These are phyloP conservation scores for Bjerkandera adusta DNA, from an alignment of 1,284 basidiomycete genomes.

Conservation along the genomic window DNA sequence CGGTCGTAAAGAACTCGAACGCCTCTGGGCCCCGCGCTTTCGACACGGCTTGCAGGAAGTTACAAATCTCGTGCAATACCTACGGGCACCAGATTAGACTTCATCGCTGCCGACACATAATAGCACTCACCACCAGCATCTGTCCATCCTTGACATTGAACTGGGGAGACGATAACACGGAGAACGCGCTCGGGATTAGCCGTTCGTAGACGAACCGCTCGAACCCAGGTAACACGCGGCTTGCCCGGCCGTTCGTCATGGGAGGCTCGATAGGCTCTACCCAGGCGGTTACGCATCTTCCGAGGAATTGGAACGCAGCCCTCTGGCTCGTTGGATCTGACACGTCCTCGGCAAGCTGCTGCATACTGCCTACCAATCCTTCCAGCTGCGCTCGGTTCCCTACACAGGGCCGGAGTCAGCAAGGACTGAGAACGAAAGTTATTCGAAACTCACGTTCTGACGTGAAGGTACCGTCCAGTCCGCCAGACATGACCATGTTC, in stretches of 20 bases:
- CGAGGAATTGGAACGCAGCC: slow-evolving; percentile 81
- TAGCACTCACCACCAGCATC: slow-evolving; percentile 65
- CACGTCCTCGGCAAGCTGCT: slow-evolving; percentile 73
- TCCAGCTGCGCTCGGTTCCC: slow-evolving; percentile 84
- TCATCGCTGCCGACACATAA: neutral
- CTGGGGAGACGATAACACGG: slow-evolving; percentile 73
- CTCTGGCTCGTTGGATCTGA: slow-evolving; percentile 78
- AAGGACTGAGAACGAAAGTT: neutral
- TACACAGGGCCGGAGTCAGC: slow-evolving; percentile 24
- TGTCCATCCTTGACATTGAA: slow-evolving; percentile 92
- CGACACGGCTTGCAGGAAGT: slow-evolving; percentile 78
- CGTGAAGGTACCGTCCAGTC: slow-evolving; percentile 83
- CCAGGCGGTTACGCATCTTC: slow-evolving; percentile 80
- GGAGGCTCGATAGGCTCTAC: slow-evolving; percentile 51
- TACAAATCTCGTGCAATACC: slow-evolving; percentile 88
- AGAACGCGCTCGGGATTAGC: slow-evolving; percentile 82
- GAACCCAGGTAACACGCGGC: slow-evolving; percentile 80
- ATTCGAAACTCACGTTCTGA: slow-evolving; percentile 70
- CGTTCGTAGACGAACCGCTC: slow-evolving; percentile 92
- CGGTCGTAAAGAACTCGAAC: slow-evolving; percentile 75
- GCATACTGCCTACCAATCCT: slow-evolving; percentile 68
- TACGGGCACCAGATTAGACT: slow-evolving; percentile 30
- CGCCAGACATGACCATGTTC: slow-evolving; percentile 79
- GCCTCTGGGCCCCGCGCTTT: slow-evolving; percentile 84
- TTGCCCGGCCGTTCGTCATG: slow-evolving; percentile 24